These are phyloP conservation scores for Globisporangium abappressorium DNA, from an alignment of 352 stramenopile species.

Conservation along the genomic window DNA sequence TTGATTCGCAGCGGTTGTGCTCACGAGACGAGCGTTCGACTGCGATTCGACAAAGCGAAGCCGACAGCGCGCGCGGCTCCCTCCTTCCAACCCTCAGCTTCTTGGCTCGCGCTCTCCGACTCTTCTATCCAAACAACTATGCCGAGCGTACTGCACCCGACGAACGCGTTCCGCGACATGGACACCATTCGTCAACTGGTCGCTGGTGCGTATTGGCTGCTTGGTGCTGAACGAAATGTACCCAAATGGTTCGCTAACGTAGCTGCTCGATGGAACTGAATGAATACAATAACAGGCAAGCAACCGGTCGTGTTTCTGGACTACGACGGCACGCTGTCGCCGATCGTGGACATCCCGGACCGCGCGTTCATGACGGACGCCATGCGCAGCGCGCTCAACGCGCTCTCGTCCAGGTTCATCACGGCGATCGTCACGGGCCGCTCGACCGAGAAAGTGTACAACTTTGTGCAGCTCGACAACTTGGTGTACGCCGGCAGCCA, in stretches of 20 bases:
- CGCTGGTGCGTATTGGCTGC: background rate
- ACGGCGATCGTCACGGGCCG: background rate
- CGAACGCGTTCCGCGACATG: background rate
- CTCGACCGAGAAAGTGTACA: background rate
- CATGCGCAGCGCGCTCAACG: background rate
- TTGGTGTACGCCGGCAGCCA: background rate
- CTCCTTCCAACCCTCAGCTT: background rate
- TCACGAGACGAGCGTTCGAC: background rate
- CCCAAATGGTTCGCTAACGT: background rate
- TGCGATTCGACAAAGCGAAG: background rate
- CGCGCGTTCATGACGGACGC: background rate
- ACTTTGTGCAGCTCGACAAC: background rate
- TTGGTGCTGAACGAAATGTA: background rate
- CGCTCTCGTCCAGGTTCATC: background rate
- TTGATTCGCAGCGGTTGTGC: background rate
- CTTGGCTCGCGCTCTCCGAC: background rate
- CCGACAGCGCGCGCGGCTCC: background rate
- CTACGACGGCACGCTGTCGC: background rate
- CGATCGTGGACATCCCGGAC: background rate
- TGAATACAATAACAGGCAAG: background rate
- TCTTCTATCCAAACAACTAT: background rate
- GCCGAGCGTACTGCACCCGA: background rate
- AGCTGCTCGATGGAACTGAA: background rate
- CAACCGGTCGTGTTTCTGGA: background rate
- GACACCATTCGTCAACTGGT: background rate